Conservation (phyloP, 2,329 filamentous ascomycete species). For the Aurifilum marmelostoma region DNA sequence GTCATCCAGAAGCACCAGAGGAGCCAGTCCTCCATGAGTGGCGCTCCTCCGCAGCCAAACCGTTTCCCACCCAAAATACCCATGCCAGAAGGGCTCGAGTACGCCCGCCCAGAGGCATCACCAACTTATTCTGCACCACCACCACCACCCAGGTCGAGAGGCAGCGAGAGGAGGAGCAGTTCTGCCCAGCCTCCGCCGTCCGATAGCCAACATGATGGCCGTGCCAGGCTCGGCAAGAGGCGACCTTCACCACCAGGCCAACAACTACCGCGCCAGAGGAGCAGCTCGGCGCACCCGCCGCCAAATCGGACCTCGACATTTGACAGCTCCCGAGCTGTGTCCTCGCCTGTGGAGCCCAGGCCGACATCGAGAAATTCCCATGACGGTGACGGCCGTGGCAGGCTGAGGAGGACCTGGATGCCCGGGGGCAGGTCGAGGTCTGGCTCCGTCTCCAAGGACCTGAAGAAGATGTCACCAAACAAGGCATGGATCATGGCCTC, state of each 20-base stretch:
- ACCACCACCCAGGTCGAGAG: constrained; percentile 2
- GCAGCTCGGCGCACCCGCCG: constrained; percentile 52
- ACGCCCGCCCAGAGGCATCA: background rate
- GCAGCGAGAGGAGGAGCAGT: constrained; percentile 14
- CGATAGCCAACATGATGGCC: constrained; percentile 29
- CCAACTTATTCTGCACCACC: constrained; percentile 20
- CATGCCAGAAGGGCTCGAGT: constrained; percentile 13
- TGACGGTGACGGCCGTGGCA: constrained; percentile 44
- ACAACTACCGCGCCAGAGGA: constrained; percentile 43
- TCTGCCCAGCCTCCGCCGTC: constrained; percentile 22
- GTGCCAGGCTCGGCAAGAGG: constrained; percentile 31
- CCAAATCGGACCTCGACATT: constrained; percentile 35
- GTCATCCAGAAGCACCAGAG: constrained; percentile 26
- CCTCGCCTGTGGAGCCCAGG: constrained; percentile 35
- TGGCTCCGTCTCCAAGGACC: constrained; percentile 46
- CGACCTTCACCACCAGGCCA: constrained; percentile 40
- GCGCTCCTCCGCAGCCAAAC: constrained; percentile 5
- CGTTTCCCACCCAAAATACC: constrained; percentile 9
- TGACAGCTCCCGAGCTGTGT: constrained; percentile 38
- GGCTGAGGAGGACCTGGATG: constrained; percentile 58
- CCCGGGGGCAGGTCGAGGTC: constrained; percentile 56
- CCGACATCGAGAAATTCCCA: constrained; percentile 41
- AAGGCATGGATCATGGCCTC: constrained; percentile 60
- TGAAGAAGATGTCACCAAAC: constrained; percentile 30
- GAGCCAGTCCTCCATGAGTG: constrained; percentile 7